phyloP scores from a whole-genome alignment of 768 basidiomycete genomes.

The Clitopilus passeckerianus region DNA sequence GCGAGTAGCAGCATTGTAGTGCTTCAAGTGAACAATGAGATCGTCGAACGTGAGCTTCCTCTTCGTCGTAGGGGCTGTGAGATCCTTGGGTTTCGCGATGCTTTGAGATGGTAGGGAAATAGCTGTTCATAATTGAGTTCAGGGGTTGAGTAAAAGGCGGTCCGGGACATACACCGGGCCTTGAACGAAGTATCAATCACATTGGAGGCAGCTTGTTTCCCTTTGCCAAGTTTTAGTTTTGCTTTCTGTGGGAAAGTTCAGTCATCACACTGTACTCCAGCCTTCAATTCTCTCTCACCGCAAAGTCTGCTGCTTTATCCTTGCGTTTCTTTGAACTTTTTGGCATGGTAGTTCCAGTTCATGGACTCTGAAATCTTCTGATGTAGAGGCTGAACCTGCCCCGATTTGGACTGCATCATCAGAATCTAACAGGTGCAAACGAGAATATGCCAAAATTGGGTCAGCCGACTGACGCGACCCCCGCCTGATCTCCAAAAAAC shows the following conservation, averaged over 20 bases:
- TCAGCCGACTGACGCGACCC: background rate
- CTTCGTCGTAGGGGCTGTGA: slow-evolving; percentile 63
- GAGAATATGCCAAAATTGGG: background rate
- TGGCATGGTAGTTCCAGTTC: slow-evolving; percentile 51
- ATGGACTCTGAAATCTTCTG: background rate
- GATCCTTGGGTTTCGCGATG: slow-evolving; percentile 54
- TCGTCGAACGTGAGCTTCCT: slow-evolving; percentile 74
- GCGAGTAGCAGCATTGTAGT: slow-evolving; percentile 74
- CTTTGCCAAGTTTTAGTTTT: slow-evolving; percentile 94
- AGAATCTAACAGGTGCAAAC: background rate
- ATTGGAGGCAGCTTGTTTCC: slow-evolving; percentile 77
- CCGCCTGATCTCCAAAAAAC: background rate
- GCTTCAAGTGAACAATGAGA: slow-evolving; percentile 72
- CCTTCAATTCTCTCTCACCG: slow-evolving; percentile 34
- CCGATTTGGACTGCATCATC: too few relatives aligned
- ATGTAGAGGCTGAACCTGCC: too few relatives aligned
- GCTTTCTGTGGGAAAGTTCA: slow-evolving; percentile 64
- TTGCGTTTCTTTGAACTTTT: slow-evolving; percentile 85
- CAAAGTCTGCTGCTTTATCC: slow-evolving; percentile 85
- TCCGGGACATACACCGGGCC: slow-evolving; percentile 66
- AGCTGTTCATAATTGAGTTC: slow-evolving; percentile 40
- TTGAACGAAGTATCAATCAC: slow-evolving; percentile 96
- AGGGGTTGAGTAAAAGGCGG: background rate
- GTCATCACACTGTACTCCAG: background rate
- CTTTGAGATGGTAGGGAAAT: slow-evolving; percentile 88